Base-by-base conservation (phyloP, 441 rosid genomes). In the Monsonia emarginata region DNA sequence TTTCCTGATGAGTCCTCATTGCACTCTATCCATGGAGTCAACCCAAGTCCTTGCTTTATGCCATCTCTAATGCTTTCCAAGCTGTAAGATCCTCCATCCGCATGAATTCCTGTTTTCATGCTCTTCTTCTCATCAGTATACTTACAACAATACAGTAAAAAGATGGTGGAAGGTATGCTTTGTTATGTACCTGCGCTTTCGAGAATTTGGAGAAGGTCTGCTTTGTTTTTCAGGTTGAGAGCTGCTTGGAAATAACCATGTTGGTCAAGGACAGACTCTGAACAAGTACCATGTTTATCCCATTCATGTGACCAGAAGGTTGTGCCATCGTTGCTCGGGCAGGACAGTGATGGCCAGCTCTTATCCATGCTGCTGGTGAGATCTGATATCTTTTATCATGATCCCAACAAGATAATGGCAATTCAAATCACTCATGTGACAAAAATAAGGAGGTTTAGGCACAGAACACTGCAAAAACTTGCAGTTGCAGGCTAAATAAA, bases 11-110 rank as follows among this genome's bases (percentile, higher is more conserved):
- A 30, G 63, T 86, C 91, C 18, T 59, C 64, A 61, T 86, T 90
- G 84, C 96, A 90, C 63, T 86, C 83, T 3, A 90, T 78, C 63
- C 84, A 86, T 8, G 91, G 89, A 60, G 76, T 52, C 46, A 67
- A 75, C 1, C 92, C 96, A 19, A 59, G 64, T 25, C 69, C 82
- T 26, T 72, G 59, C 42, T 78, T 65, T 27, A 80, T 66, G 4
- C 80, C 81, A 0, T 56, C 66, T 38, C 56, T 76, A 0, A 76
- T 68, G 72, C 69, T 64, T 63, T 62, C 38, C 67, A 79, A 50
- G 63, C 72, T 66, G 71, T 79, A 65, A 2, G 67, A 65, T n/a
- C 21, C 28, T 46, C 81, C 85, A 50, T 77, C 75, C 0, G 86
- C 71, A 4, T 69, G 63, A 4, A 85, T 80, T 22, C 83, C 87